These are phyloP conservation scores for Kernera saxatilis DNA, from an alignment of 345 rosid genomes.

Conservation along the genomic window DNA sequence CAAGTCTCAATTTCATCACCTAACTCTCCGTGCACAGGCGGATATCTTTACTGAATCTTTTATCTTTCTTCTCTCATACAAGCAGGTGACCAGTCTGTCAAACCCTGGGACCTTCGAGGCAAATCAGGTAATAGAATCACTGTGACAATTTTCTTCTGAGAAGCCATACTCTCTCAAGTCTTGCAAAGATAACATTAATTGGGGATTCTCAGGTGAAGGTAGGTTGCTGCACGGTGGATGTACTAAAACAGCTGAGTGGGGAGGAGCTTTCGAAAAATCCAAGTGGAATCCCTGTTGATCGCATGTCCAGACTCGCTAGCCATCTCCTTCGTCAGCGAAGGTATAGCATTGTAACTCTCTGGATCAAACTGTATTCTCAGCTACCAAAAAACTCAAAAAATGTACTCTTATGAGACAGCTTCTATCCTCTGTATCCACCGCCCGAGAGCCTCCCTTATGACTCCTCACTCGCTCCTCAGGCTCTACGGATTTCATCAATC, in stretches of 20 bases:
- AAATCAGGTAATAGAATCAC: conserved; percentile 49
- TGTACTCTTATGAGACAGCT: conserved; percentile 43
- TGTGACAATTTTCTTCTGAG: not conserved
- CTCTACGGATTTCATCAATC: conserved; percentile 43
- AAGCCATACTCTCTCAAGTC: not conserved
- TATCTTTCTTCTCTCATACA: not conserved
- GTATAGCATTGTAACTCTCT: conserved; percentile 15
- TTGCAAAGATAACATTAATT: not conserved
- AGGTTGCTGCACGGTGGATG: conserved; percentile 84
- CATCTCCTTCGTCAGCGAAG: conserved; percentile 75
- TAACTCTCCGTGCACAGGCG: not conserved
- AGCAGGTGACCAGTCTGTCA: conserved; percentile 60
- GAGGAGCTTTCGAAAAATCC: conserved; percentile 81
- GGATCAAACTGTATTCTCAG: not conserved
- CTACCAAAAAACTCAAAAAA: not conserved
- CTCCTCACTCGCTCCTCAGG: conserved; percentile 66
- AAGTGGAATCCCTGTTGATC: conserved; percentile 57
- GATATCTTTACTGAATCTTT: not conserved
- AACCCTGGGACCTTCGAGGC: conserved; percentile 85
- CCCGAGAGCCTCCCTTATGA: conserved; percentile 77
- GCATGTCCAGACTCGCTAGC: conserved; percentile 76
- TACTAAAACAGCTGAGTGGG: conserved; percentile 78
- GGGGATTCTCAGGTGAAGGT: conserved; percentile 61
- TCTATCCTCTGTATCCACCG: conserved; percentile 84
- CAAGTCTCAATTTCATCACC: not conserved